These are phyloP conservation scores for Coemansia sp. DNA, from an alignment of 192 early-diverging fungal genomes.

Conservation along the genomic window DNA sequence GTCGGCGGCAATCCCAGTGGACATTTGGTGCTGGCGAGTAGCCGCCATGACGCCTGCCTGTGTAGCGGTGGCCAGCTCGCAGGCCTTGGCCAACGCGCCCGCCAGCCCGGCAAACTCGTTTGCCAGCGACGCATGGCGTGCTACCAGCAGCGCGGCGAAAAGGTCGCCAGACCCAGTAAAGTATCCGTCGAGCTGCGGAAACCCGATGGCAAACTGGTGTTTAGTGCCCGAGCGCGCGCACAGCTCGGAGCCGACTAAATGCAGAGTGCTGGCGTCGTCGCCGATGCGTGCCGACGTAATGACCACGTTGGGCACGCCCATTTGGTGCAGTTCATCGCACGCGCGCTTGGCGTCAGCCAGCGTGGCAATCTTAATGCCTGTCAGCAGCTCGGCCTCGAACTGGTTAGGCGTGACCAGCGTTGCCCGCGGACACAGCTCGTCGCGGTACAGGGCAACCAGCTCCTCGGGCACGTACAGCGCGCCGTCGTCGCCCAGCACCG, in stretches of 20 bases:
- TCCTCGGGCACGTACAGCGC: slow-evolving; percentile 76
- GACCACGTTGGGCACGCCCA: slow-evolving; percentile 66
- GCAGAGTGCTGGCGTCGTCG: slow-evolving; percentile 19
- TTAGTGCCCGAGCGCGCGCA: slow-evolving; percentile 2
- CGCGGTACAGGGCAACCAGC: slow-evolving; percentile 72
- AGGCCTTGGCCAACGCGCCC: slow-evolving; percentile 51
- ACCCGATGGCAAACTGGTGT: slow-evolving; percentile 63
- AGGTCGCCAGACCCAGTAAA: slow-evolving; percentile 96
- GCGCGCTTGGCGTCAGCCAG: slow-evolving; percentile 54
- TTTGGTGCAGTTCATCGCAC: slow-evolving; percentile 59
- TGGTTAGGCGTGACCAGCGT: slow-evolving; percentile 86
- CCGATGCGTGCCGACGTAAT: slow-evolving; percentile 70
- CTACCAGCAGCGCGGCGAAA: slow-evolving; percentile 71
- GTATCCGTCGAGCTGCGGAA: slow-evolving; percentile 67
- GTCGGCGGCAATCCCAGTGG: slow-evolving; percentile 6
- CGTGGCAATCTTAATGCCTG: slow-evolving; percentile 54
- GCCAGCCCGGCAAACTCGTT: background rate
- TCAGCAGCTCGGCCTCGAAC: slow-evolving; percentile 80
- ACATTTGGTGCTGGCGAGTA: slow-evolving; percentile 53
- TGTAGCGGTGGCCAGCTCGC: slow-evolving; percentile 62
- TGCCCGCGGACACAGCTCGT: slow-evolving; percentile 63
- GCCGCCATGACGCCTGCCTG: slow-evolving; percentile 67
- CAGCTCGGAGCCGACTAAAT: slow-evolving; percentile 52
- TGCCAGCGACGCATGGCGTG: slow-evolving; percentile 53
- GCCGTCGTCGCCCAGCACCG: slow-evolving; percentile 88